Base-by-base conservation (phyloP, 208 protist genomes). In the Acanthamoeba lenticulata region DNA sequence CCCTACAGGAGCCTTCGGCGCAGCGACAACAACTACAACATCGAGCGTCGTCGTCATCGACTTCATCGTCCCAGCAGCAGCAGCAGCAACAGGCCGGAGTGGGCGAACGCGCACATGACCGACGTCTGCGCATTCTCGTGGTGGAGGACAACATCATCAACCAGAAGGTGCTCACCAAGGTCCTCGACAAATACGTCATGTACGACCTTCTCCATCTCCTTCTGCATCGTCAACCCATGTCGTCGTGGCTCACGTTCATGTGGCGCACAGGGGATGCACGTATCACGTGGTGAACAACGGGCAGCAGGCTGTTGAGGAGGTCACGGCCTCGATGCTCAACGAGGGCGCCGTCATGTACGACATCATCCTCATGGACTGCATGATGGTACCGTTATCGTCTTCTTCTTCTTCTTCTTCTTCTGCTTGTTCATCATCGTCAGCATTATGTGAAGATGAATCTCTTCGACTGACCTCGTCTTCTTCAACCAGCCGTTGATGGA, bases 401-500 rank as follows among this genome's bases (percentile, higher is more conserved):
- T 83, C 38, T 38, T 77, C 38, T 36, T 77, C 38, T 86, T 52
- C 27, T 32, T 44, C 32, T 86, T 21, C 5, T 5, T 45, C 40
- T 15, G 21, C 45, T 52, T 24, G 7, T 6, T 52, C 21, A 83
- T 83, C 72, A 44, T 49, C 45, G 5, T 52, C 45, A 19, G 5
- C 45, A 52, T 52, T 52, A 52, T 62, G 21, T 27, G 55, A 27
- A n/a, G 5, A 6, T 62, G 55, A n/a, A n/a, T n/a, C n/a, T n/a
- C 29, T 38, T 34, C 67, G 9, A 29, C n/a, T 86, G 4, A 27
- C 55, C 21, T 13, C 6, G 55, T 67, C 60, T 11, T 24, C n/a
- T n/a, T n/a, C n/a, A n/a, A n/a, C n/a, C 49, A 89, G 79, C 79
- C 79, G 32, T n/a, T 89, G 49, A 89, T 89, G 79, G 79, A 89